Percentiles rank a stretch among this genome's conserved stretches.
Conservation (phyloP, 164 flowering plant genomes). For the Kingdonia uniflora region DNA sequence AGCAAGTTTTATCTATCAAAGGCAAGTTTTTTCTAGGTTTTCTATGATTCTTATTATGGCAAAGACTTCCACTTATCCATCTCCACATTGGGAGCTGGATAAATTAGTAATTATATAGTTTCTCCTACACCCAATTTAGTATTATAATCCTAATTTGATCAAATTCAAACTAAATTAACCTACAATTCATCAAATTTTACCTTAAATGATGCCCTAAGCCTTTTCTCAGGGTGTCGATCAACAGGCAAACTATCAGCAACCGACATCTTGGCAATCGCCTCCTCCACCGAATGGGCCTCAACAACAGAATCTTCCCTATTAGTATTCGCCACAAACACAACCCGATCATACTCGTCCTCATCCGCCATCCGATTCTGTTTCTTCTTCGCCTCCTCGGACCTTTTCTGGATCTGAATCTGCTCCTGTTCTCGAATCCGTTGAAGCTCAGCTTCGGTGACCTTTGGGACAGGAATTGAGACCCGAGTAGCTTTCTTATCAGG, state of each 20-base stretch:
- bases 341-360: constrained; percentile 92
- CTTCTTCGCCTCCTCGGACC: constrained; percentile 63
- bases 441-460: constrained; percentile 89
- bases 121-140: too few relatives aligned
- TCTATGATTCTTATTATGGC: too few relatives aligned
- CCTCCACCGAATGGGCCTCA: constrained; percentile 85
- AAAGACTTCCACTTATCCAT: too few relatives aligned
- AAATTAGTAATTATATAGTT: too few relatives aligned
- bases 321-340: constrained; percentile 61
- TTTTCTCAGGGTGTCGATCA: constrained; percentile 83
- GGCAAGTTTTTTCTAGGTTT: too few relatives aligned
- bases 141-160: too few relatives aligned
- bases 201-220: constrained; percentile 91
- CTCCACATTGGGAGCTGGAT: too few relatives aligned
- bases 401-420: constrained; percentile 32
- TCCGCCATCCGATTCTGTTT: constrained; percentile 51
- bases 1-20: too few relatives aligned
- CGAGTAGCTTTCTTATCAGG: constrained; percentile 87
- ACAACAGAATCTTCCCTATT: constrained; percentile 76
- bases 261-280: constrained; percentile 64
- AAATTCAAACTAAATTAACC: too few relatives aligned
- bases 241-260: constrained; percentile 51
- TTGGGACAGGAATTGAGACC: constrained; percentile 79
- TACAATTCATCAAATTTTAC: constrained; percentile 18
- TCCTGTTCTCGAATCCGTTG: constrained; percentile 56